Evolutionary conservation across 768 basidiomycete species (phyloP), one percentile per base, ranked within the genome.

Genomic region (Naganishia friedmannii): DNA sequence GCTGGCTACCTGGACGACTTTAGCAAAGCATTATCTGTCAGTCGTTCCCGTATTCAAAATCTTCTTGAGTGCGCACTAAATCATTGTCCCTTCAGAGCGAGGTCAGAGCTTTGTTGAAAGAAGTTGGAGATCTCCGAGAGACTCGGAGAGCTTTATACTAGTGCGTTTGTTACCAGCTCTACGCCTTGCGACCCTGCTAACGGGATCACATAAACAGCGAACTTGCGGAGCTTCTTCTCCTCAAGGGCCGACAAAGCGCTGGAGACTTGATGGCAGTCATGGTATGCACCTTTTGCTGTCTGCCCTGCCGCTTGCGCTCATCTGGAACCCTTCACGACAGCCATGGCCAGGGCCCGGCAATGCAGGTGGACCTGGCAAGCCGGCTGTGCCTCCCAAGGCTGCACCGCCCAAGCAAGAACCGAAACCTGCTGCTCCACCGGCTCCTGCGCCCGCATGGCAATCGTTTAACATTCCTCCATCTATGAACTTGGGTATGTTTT

Each of bases 1-100:
- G 75, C 77, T 39, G 80, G 80, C 70, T 79, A 81, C 67, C 46
- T 81, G 48, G 80, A 81, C 65, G 80, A 81, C 68, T 81, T 81
- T 73, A 78, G 78, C 37, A 79, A 79, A 60, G 76, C 77, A 2
- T 71, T 81, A 28, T 79, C 80, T 15, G 79, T 80, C 55, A 73
- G 79, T 70, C 31, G 13, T 10, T 34, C 65, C 48, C 53, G n/a
- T 1, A 4, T 12, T 7, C 32, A 5, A 8, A n/a, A 15, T 15
- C 7, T 42, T 21, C 12, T 28, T 67, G 17, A 19, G 51, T 17
- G 15, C 66, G 17, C 17, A 48, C 67, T 71, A 31, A 73, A 23
- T 26, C n/a, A 29, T 1, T 31, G 23, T 28, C 13, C 7, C 1
- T 37, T 32, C 57, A 80, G 78, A 75, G 77, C 29, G 80, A 81